Evolutionary conservation across 2,329 filamentous ascomycete species (phyloP), one percentile per base, ranked within the genome.

Genomic region (Niveomyces coronatus): DNA sequence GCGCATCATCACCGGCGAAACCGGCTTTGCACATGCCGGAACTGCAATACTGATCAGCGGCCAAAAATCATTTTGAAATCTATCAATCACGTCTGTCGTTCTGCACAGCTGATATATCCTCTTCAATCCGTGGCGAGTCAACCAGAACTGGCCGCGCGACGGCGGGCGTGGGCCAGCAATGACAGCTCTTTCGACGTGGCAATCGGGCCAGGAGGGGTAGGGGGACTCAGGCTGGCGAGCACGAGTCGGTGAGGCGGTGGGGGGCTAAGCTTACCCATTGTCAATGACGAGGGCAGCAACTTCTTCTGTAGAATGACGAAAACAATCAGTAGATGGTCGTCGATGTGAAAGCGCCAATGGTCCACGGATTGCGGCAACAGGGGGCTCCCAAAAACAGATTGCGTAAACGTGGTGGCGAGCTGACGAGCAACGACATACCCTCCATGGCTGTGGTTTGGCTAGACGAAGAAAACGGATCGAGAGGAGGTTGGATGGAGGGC

Each of bases 1-100:
- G 91, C 73, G 91, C 91, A 84, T 98, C 91, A 65, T 98, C 91
- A 87, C 91, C 91, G 77, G 91, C 91, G 74, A 98, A 98, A 88
- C 91, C 91, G 83, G 91, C 91, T 79, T 98, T 98, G 77, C 91
- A 98, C 91, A 98, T 96, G 81, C 91, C 91, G 72, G 91, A 96
- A 82, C 89, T 96, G 67, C 49, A 60, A 44, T 23, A 52, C 41
- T 51, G 46, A 61, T 71, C 51, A 71, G 68, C 49, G 27, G 44
- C 35, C 28, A 27, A 29, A 16, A 35, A 15, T 37, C 39, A 31
- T 30, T 24, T 18, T n/a, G 9, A 37, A 41, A 35, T 31, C n/a
- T n/a, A n/a, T n/a, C n/a, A n/a, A n/a, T n/a, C n/a, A 9, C 19
- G 10, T 24, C 8, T 13, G 9, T 30, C 24, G 9, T 29, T 15